A percentile compares a stretch with the other conserved stretches of the same genome.
These are phyloP conservation scores for Calonectria pteridis DNA, from an alignment of 2,329 filamentous ascomycete species.

Conservation along the genomic window DNA sequence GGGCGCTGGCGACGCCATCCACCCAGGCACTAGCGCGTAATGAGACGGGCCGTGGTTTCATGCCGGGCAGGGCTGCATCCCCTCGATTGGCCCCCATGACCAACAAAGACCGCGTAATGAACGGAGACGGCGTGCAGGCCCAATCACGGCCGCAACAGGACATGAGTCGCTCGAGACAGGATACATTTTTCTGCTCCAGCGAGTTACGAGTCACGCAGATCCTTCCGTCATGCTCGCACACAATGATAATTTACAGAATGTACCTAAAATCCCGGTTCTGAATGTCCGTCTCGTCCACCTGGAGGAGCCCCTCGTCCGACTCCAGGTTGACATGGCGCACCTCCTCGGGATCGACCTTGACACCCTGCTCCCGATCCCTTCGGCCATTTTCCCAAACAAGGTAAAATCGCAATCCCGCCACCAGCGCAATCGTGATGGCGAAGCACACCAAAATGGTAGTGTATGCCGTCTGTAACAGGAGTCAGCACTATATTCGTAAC, in stretches of 20 bases:
- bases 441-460: conserved; percentile 27
- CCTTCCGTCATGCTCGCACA: not conserved
- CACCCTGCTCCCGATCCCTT: conserved; percentile 26
- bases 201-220: not conserved
- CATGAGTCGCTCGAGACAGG: not conserved
- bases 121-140: not conserved
- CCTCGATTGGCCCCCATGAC: not conserved
- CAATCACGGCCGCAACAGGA: not conserved
- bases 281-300: conserved; percentile 31
- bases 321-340: conserved; percentile 25
- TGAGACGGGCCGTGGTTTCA: conserved; percentile 1
- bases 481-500: conserved; percentile 10
- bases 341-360: conserved; percentile 28
- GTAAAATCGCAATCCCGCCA: conserved; percentile 14
- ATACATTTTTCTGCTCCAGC: not conserved
- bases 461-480: conserved; percentile 23
- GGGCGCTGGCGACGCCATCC: not conserved
- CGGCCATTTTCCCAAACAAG: conserved; percentile 44
- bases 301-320: conserved; percentile 16
- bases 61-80: not conserved
- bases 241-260: conserved; percentile 15
- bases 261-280: conserved; percentile 28
- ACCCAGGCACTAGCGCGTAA: not conserved
- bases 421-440: conserved; percentile 27
- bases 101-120: not conserved